Evolutionary conservation across 768 basidiomycete species (phyloP), one percentile per base, ranked within the genome.

Genomic region (Russula virescens): DNA sequence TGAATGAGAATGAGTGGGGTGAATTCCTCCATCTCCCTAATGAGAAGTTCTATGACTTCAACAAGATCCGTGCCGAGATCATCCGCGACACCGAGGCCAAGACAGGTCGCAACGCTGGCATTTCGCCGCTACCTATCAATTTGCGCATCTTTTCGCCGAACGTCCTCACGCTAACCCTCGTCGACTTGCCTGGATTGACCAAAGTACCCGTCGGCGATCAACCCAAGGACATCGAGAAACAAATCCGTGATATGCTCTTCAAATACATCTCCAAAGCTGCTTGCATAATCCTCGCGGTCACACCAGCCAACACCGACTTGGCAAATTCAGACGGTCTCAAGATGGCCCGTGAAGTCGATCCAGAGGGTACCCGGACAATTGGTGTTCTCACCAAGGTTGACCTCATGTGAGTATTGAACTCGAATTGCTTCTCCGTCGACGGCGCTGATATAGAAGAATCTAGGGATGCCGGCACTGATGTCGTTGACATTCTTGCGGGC

Each of bases 311-410:
- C 73, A 88, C 86, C 51, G 97, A 99, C 79, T 81, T 99, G 82
- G 97, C 97, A 63, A 99, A 98, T 76, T 98, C 96, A 21, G 97
- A 98, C 74, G 96, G 97, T 53, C 75, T 97, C 71, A 96, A 97
- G 78, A 77, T 98, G 81, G 96, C 94, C 55, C 82, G 97, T 64
- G 94, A 98, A 71, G 94, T 98, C 26, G 97, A 99, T 72, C 95
- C 96, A 2, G 96, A 98, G 61, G 97, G 97, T 34, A 89, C 88
- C 46, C 82, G 96, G 71, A 99, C 97, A 23, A 98, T 99, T 67
- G 97, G 97, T 81, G 97, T 99, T 21, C 77, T 98, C 70, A 99
- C 97, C 16, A 99, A 99, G 76, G 90, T 98, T 55, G 97, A 99
- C 75, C 79, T 99, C 66, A 99, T 99, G 97, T 95, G 68, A 69